Evolutionary conservation across 1,284 basidiomycete genomes (phyloP).

Genomic region (Moesziomyces aphidis): DNA sequence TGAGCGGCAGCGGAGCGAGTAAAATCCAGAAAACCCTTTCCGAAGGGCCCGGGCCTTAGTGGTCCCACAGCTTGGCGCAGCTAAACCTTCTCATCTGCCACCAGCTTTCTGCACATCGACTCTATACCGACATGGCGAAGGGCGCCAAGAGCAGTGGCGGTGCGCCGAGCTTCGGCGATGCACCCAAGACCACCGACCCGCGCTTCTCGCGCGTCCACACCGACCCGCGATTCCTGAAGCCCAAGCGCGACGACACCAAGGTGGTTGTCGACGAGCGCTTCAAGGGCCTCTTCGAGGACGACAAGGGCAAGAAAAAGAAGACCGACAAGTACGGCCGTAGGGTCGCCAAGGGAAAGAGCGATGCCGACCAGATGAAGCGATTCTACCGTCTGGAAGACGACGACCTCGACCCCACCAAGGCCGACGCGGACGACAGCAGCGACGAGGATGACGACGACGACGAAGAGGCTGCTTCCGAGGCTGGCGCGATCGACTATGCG

Average conservation of each 20-base stretch:
- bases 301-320: constrained; percentile 66
- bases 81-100: neutral
- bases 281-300: constrained; percentile 70
- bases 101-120: neutral
- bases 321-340: constrained; percentile 93
- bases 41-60: neutral
- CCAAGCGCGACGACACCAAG: constrained; percentile 82
- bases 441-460: constrained; percentile 37
- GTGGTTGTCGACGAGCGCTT: constrained; percentile 95
- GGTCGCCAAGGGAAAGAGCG: constrained; percentile 67
- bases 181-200: constrained; percentile 49
- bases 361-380: constrained; percentile 54
- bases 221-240: constrained; percentile 90
- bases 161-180: constrained; percentile 16
- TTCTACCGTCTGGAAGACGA: constrained; percentile 62
- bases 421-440: constrained; percentile 23
- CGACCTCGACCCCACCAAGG: constrained; percentile 70
- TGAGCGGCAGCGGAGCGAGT: too few relatives aligned
- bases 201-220: constrained; percentile 86
- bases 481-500: constrained; percentile 79
- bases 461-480: constrained; percentile 10
- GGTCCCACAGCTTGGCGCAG: too few relatives aligned
- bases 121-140: constrained; percentile 23
- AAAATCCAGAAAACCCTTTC: neutral
- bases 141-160: constrained; percentile 15